phyloP scores from a whole-genome alignment of 495 filamentous ascomycete species.

The Podospora comata region DNA sequence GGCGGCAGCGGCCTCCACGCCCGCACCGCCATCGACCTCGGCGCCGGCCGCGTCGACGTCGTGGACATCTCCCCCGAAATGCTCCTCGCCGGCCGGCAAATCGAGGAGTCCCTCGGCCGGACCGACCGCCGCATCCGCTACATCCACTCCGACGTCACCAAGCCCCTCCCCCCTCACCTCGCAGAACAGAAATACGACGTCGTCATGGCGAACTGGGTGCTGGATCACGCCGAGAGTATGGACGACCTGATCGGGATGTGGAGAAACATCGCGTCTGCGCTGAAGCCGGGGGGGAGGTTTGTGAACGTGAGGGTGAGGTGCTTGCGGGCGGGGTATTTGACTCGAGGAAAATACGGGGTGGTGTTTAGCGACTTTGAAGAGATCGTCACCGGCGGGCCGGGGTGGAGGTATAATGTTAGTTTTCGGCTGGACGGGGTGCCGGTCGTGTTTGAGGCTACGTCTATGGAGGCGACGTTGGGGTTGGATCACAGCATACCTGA shows the following conservation, averaged over 20 bases:
- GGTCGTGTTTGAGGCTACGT: constrained; percentile 20
- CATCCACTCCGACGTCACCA: neutral
- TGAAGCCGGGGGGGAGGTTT: constrained; percentile 34
- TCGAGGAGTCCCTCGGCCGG: neutral
- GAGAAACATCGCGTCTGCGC: constrained; percentile 23
- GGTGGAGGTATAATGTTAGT: constrained; percentile 15
- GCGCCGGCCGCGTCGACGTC: constrained; percentile 31
- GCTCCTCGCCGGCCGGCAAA: constrained; percentile 19
- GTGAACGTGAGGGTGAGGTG: constrained; percentile 23
- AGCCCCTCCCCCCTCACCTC: no score
- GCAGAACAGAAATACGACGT: constrained; percentile 28
- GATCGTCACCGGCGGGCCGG: constrained; percentile 22
- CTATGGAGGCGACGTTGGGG: constrained; percentile 8
- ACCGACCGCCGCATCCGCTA: neutral
- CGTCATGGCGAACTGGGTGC: constrained; percentile 33
- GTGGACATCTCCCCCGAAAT: constrained; percentile 35
- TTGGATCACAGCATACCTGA: constrained; percentile 22
- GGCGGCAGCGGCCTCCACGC: constrained; percentile 38
- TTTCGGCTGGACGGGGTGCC: constrained; percentile 10
- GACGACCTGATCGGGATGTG: constrained; percentile 33
- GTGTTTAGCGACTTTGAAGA: constrained; percentile 11
- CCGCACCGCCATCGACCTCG: constrained; percentile 24
- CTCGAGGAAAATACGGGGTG: constrained; percentile 26
- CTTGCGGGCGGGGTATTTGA: constrained; percentile 10
- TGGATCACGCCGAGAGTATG: constrained; percentile 29